phyloP scores from a whole-genome alignment of 768 basidiomycete species.

The Tylopilus plumbeoviolaceoides region DNA sequence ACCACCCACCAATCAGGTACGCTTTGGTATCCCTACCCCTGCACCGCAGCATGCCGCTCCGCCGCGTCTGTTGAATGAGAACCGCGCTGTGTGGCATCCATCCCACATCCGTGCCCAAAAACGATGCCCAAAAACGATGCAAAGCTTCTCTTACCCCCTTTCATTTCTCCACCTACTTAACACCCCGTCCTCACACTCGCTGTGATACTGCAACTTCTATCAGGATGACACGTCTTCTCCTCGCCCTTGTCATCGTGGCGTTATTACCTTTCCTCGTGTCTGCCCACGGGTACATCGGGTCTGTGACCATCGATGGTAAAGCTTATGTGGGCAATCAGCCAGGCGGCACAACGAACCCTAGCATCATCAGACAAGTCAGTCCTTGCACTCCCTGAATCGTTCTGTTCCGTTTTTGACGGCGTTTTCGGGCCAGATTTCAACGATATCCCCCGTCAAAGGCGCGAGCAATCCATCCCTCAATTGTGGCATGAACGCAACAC shows the following conservation, averaged over 20 bases:
- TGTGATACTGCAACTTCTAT: not conserved
- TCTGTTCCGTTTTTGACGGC: not conserved
- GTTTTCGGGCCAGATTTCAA: slow-evolving; percentile 20
- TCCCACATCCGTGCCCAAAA: slow-evolving; percentile 17
- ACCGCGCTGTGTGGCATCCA: slow-evolving; percentile 14
- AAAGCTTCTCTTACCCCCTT: not conserved
- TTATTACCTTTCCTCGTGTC: slow-evolving; percentile 21
- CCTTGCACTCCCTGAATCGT: not conserved
- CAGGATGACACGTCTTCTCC: slow-evolving; percentile 15
- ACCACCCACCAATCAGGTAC: no score
- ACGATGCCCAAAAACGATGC: no score
- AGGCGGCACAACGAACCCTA: slow-evolving; percentile 31
- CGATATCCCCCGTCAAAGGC: slow-evolving; percentile 52
- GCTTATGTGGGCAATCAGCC: slow-evolving; percentile 30
- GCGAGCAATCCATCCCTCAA: slow-evolving; percentile 50
- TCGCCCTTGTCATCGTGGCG: slow-evolving; percentile 6
- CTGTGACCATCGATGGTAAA: slow-evolving; percentile 29
- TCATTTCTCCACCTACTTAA: slow-evolving; percentile 9
- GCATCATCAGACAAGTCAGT: slow-evolving; percentile 42
- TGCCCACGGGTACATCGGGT: slow-evolving; percentile 30
- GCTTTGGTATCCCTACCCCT: no score
- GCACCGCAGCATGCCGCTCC: not conserved
- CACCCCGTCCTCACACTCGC: no score
- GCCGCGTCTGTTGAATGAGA: not conserved
- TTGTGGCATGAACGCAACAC: slow-evolving; percentile 54